phyloP scores from a whole-genome alignment of 148 eudicot genomes.

The Rhododendron griersonianum region DNA sequence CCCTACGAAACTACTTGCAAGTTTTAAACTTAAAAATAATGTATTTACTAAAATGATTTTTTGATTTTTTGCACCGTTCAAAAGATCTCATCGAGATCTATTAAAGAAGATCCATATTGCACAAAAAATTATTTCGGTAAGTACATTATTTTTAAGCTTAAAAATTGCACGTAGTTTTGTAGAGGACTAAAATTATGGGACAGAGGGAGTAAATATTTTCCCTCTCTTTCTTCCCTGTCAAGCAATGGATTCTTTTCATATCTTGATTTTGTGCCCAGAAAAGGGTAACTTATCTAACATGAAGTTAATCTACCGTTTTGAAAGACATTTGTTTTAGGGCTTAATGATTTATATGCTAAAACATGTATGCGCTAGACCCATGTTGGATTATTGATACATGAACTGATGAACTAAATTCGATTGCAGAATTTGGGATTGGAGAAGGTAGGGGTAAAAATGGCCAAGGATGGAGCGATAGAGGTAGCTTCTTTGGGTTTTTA shows the following conservation, averaged over 20 bases:
- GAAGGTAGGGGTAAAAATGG: constrained; percentile 72
- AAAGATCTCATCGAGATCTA: too few relatives aligned
- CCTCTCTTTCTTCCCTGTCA: neutral
- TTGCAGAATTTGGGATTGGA: constrained; percentile 91
- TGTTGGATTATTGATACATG: neutral
- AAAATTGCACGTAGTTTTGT: too few relatives aligned
- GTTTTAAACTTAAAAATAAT: too few relatives aligned
- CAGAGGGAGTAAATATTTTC: too few relatives aligned
- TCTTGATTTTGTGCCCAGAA: neutral
- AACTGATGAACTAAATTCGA: neutral
- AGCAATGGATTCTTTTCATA: neutral
- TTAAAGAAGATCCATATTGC: too few relatives aligned
- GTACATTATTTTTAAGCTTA: too few relatives aligned
- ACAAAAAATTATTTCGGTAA: too few relatives aligned
- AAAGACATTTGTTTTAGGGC: neutral
- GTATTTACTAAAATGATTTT: too few relatives aligned
- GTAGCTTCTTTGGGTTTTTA: constrained; percentile 26
- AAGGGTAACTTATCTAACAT: neutral
- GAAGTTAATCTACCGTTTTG: neutral
- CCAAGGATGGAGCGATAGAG: constrained; percentile 80
- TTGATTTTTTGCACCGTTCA: too few relatives aligned
- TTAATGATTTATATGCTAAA: constrained; percentile 8
- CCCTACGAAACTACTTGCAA: too few relatives aligned
- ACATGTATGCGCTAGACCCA: neutral
- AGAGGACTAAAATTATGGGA: too few relatives aligned